Base-by-base conservation (phyloP, 441 rosid species). In the Aleurites moluccanus region DNA sequence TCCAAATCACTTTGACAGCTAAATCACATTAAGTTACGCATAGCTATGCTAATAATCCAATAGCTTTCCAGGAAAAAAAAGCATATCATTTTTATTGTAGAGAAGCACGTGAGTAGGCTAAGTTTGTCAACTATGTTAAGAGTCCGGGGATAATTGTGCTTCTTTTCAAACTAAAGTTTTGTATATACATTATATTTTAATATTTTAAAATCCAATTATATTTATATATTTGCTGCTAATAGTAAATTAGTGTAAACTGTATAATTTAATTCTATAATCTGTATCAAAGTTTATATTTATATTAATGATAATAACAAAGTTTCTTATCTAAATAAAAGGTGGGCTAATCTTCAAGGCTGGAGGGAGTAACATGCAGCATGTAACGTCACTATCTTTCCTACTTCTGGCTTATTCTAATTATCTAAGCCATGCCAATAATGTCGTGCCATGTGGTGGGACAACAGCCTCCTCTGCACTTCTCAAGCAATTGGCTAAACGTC, bases 331-430 rank as follows among this genome's bases (percentile, higher is more conserved):
- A 38, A 38, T 45, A 6, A 70, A 83, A 20, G 99, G 94, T n/a
- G 99, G 99, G 74, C 81, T 94, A 56, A 89, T 94, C 44, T 88
- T 88, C 90, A 94, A 86, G 82, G 96, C 99, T 30, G 97, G 97
- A 0, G 99, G 98, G 79, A 91, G 97, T 86, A 94, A 94, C 85
- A 84, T 94, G 76, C 99, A 94, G 75, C 99, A 94, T 53, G 92
- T 96, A 15, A 91, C 99, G 67, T 83, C 99, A 33, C 84, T 92
- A 65, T 90, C 99, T 2, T 94, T 94, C 82, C 90, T 94, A 55
- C 87, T 94, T 71, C 86, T 94, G 45, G 94, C 87, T 53, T 92
- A 91, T 49, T 90, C 98, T 27, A 85, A 91, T 56, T 91, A 91
- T 83, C 90, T 94, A 28, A 86, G 94, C 78, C 93, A 97, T 30